phyloP scores from a whole-genome alignment of 495 filamentous ascomycete genomes.

The Alectoria sarmentosa region DNA sequence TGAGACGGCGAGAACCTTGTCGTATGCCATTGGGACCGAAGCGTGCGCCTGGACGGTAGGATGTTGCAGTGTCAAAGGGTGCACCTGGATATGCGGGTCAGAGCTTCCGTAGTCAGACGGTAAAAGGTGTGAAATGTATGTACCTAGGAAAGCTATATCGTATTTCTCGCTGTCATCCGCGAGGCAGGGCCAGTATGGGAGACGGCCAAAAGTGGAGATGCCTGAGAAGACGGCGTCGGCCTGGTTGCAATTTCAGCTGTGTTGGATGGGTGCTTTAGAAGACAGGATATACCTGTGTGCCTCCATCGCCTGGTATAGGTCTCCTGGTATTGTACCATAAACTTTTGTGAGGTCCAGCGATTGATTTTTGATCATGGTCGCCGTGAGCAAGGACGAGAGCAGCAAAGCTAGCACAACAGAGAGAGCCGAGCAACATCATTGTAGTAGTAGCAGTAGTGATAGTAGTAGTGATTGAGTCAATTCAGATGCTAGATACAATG shows the following conservation, averaged over 20 bases:
- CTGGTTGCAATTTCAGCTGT: slow-evolving; percentile 32
- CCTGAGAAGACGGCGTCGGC: slow-evolving; percentile 68
- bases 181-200: slow-evolving; percentile 74
- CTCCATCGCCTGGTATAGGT: slow-evolving; percentile 58
- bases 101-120: background rate
- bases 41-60: slow-evolving; percentile 73
- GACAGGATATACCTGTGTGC: slow-evolving; percentile 46
- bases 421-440: slow-evolving; percentile 9
- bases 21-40: slow-evolving; percentile 79
- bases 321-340: slow-evolving; percentile 57
- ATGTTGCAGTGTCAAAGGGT: slow-evolving; percentile 62
- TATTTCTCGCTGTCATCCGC: slow-evolving; percentile 61
- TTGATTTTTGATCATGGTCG: slow-evolving; percentile 45
- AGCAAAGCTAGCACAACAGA: slow-evolving; percentile 29
- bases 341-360: slow-evolving; percentile 50
- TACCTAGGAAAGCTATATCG: slow-evolving; percentile 78
- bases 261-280: background rate
- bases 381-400: slow-evolving; percentile 44
- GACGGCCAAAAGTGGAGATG: slow-evolving; percentile 68
- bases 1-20: slow-evolving; percentile 66
- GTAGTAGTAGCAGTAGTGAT: no score
- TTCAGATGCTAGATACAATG: slow-evolving; percentile 1
- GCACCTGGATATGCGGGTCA: slow-evolving; percentile 35
- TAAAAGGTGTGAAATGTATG: background rate
- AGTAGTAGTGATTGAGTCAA: background rate